Evolutionary conservation across 2,329 filamentous ascomycete species (phyloP), one percentile per base, ranked within the genome.

Genomic region (Fusarium anthophilum): DNA sequence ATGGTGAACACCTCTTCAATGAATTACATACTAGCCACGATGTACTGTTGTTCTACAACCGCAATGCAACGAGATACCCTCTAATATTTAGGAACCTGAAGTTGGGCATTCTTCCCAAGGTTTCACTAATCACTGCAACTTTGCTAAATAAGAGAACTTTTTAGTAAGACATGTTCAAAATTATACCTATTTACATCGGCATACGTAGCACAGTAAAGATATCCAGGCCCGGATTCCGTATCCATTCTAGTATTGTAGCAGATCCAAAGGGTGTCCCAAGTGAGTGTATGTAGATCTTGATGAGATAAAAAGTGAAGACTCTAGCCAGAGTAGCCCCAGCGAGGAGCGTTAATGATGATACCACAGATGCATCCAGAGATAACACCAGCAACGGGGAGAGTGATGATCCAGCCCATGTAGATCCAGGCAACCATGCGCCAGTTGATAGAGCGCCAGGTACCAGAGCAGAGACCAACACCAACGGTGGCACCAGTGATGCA

Each of bases 401-500:
- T 91, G 70, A 90, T 85, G 79, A 91, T 83, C 90, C 90, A 91
- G 48, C 88, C 87, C 44, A 85, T 81, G 74, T 90, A 89, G 75
- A 91, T 88, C 84, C 89, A 89, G 5, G 82, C 85, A 20, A 91
- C 87, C 85, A 90, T 90, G 69, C 89, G 86, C 88, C 88, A 91
- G 83, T 91, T 91, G 73, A 91, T 89, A 15, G 88, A 86, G 43
- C 86, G 85, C 84, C 86, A 87, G 24, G 86, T 87, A 38, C 89
- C 89, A 38, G 88, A 89, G 81, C 89, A 91, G 22, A 91, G 86
- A 72, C 89, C 90, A 62, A 91, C 89, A 67, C 90, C 90, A 60
- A 91, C 89, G 9, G 89, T 91, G 24, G 89, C 88, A 70, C 89
- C 89, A 38, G 87, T 90, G 74, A 91, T 91, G 78, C 90, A 92